phyloP scores from a whole-genome alignment of 169 alveolate species.

The Plasmodium yoelii region DNA sequence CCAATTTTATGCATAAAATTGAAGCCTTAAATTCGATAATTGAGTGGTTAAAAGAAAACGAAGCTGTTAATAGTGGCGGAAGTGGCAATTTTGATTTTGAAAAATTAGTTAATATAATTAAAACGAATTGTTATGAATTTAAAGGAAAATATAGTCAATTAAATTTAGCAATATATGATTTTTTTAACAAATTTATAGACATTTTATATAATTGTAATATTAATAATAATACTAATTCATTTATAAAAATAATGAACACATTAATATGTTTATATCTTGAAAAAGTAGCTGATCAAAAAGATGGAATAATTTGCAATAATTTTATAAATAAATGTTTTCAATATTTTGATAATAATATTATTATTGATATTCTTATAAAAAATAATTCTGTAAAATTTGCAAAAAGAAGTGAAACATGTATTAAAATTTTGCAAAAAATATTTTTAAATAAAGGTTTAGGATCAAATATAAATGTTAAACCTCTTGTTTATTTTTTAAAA shows the following conservation, averaged over 20 bases:
- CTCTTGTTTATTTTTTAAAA: slow-evolving; percentile 54
- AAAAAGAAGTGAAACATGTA: slow-evolving; percentile 63
- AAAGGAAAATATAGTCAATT: slow-evolving; percentile 57
- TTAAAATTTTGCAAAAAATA: slow-evolving; percentile 45
- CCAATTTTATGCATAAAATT: slow-evolving; percentile 12
- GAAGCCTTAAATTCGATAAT: slow-evolving; percentile 48
- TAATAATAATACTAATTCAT: slow-evolving; percentile 1
- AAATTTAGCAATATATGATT: slow-evolving; percentile 35
- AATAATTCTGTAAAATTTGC: slow-evolving; percentile 44
- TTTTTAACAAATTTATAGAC: slow-evolving; percentile 40
- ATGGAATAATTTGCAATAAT: slow-evolving; percentile 31
- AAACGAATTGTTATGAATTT: slow-evolving; percentile 66
- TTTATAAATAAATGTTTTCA: slow-evolving; percentile 50
- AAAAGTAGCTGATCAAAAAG: slow-evolving; percentile 63
- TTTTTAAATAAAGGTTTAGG: slow-evolving; percentile 18
- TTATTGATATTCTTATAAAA: slow-evolving; percentile 42
- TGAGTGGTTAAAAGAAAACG: slow-evolving; percentile 30
- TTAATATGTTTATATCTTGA: slow-evolving; percentile 37
- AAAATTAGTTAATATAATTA: slow-evolving; percentile 16
- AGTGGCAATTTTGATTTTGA: slow-evolving; percentile 3
- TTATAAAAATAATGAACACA: slow-evolving; percentile 35
- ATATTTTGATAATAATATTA: slow-evolving; percentile 59
- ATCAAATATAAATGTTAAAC: slow-evolving; percentile 41
- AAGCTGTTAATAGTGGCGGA: not conserved
- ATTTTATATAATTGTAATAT: slow-evolving; percentile 19